Conservation (phyloP, 2,329 filamentous ascomycete species). For the Penicillium digitatum region DNA sequence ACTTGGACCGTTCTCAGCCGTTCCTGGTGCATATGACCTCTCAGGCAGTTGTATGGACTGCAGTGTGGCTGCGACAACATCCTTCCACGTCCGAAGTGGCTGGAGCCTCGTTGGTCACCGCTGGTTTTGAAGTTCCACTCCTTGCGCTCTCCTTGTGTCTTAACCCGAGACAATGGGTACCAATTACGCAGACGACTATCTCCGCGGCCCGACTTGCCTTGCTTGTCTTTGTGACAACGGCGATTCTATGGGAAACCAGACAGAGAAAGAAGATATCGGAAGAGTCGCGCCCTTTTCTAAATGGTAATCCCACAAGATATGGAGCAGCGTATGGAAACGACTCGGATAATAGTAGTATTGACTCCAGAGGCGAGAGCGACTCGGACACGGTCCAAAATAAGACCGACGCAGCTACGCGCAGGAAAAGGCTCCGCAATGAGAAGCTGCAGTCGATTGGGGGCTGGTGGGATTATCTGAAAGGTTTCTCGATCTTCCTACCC, state of each 20-base stretch:
- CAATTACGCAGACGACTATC: slow-evolving; percentile 3
- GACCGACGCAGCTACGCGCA: slow-evolving; percentile 1
- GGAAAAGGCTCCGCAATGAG: slow-evolving; percentile 4
- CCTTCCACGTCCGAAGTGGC: slow-evolving; percentile 3
- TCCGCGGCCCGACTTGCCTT: background rate
- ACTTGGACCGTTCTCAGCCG: slow-evolving; percentile 6
- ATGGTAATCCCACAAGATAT: slow-evolving; percentile 1
- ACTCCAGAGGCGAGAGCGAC: slow-evolving; percentile 5
- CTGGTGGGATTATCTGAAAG: slow-evolving; percentile 7
- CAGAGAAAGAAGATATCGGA: background rate
- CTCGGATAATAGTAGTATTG: slow-evolving; percentile 1
- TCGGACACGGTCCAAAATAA: background rate
- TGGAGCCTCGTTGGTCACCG: slow-evolving; percentile 5
- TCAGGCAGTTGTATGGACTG: slow-evolving; percentile 3
- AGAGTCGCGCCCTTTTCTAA: slow-evolving; percentile 5
- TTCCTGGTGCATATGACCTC: slow-evolving; percentile 11
- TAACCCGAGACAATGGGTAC: slow-evolving; percentile 5
- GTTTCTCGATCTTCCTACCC: slow-evolving; percentile 7
- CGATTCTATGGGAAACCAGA: background rate
- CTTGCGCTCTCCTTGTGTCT: slow-evolving; percentile 7
- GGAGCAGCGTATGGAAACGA: background rate
- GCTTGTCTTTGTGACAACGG: background rate
- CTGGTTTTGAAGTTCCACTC: slow-evolving; percentile 10
- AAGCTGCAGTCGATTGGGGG: slow-evolving; percentile 1
- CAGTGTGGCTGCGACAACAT: slow-evolving; percentile 3